Evolutionary conservation across 768 basidiomycete species (phyloP).

Genomic region (Antrodiella citrinella): DNA sequence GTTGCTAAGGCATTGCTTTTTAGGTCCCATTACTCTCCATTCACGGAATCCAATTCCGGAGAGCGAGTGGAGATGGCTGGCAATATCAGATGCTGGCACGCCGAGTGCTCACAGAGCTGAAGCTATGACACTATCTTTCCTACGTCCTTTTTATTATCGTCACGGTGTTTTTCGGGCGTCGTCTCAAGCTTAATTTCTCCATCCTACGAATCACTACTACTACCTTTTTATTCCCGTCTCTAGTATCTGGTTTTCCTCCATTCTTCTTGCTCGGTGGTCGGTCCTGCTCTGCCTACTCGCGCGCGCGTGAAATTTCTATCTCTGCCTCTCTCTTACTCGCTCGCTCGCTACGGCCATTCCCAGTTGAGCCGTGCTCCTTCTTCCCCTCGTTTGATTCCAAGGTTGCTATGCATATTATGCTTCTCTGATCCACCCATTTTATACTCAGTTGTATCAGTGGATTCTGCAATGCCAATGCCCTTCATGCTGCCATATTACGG

Average conservation of each 20-base stretch:
- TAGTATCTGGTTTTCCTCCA: conserved; percentile 2
- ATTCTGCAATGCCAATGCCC: not conserved
- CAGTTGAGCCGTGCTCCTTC: not conserved
- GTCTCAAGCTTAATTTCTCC: not conserved
- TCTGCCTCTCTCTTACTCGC: not conserved
- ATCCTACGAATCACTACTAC: not conserved
- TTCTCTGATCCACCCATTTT: not conserved
- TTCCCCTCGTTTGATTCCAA: not conserved
- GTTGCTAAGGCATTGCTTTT: conserved; percentile 7
- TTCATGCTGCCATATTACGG: too few species aligned
- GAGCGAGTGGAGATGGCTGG: conserved; percentile 88
- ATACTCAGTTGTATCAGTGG: not conserved
- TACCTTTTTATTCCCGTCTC: not conserved
- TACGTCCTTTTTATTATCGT: not conserved
- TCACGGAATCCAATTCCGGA: conserved; percentile 92
- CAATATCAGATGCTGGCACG: conserved; percentile 95
- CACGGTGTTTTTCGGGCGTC: not conserved
- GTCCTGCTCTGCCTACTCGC: not conserved
- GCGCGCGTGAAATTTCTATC: not conserved
- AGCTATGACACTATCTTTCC: conserved; percentile 41
- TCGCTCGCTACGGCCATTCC: not conserved
- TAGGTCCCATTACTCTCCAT: conserved; percentile 91
- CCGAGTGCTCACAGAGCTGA: conserved; percentile 80
- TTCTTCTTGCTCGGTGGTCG: conserved; percentile 4
- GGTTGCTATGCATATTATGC: not conserved